Base-by-base conservation (phyloP, 2,329 filamentous ascomycete species). In the Claviceps pazoutovae region DNA sequence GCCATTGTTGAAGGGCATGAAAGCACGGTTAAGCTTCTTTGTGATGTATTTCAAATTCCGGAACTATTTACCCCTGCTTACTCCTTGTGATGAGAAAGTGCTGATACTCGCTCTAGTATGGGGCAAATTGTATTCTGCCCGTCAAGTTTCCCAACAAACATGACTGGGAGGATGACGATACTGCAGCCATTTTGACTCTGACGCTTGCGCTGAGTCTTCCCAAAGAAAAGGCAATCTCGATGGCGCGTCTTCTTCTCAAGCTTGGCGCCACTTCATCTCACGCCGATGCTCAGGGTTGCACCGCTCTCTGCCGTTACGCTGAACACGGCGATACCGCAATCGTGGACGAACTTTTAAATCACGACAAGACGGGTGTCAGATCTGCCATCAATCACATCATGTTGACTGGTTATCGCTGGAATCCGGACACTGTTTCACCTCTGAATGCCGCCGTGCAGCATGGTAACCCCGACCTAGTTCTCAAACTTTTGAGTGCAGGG, bases 211-310 rank as follows among this genome's bases (percentile, higher is more conserved):
- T 87, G 30, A 69, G 75, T 11, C 75, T 90, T 5, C 79, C 84
- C 0, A 58, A 73, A 0, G 75, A 82, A 2, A 75, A 82, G 58
- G 82, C 84, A 0, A 76, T 76, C 54, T 71, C 73, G 14, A 90
- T 90, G 76, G 73, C 77, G 0, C 69, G 74, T 46, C 73, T 78
- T 0, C 73, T 94, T 8, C 67, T 94, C 34, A 73, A 76, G 46
- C 74, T 89, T 1, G 87, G 87, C 1, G 86, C 86, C 1, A 84
- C 83, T 1, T 81, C 75, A 37, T 79, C 83, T 0, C 87, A 93
- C 63, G 86, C 82, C 0, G 86, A 91, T 57, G 62, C 78, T 38
- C 68, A 75, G 8, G 75, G 80, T 4, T 69, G 74, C 34, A 89
- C 86, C 1, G 80, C 78, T 0, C 73, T 94, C 54, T 79, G 88